phyloP scores from a whole-genome alignment of 176 grass and related monocot genomes.

The Dactylis glomerata region DNA sequence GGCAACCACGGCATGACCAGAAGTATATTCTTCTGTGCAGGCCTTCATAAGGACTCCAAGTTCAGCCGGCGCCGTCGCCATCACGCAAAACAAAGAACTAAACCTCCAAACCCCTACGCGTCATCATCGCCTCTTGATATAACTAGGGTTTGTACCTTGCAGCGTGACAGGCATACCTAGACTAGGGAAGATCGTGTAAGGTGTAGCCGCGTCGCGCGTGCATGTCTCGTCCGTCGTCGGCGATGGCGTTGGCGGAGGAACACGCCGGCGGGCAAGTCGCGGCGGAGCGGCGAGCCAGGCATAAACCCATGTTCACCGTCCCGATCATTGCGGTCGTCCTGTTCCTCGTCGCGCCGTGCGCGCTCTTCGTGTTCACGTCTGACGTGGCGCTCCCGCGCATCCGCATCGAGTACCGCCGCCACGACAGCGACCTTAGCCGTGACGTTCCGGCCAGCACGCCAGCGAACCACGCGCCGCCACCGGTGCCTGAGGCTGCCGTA shows the following conservation, averaged over 20 bases:
- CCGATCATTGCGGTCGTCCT: conserved; percentile 11
- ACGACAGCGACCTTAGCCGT: background rate
- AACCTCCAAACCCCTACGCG: background rate
- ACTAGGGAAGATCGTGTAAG: background rate
- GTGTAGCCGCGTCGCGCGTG: background rate
- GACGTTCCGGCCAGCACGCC: background rate
- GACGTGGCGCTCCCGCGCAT: conserved; percentile 38
- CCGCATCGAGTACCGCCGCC: conserved; percentile 33
- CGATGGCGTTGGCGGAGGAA: conserved; percentile 19
- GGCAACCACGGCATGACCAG: background rate
- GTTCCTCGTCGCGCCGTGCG: conserved; percentile 27
- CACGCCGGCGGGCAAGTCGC: background rate
- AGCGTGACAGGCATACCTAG: background rate
- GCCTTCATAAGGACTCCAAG: background rate
- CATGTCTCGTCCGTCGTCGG: background rate
- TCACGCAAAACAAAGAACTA: background rate
- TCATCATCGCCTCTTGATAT: background rate
- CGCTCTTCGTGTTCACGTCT: conserved; percentile 32
- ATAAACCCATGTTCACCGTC: background rate
- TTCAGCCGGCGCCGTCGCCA: background rate
- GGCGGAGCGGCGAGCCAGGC: conserved; percentile 1
- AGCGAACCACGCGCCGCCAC: background rate
- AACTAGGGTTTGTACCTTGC: background rate
- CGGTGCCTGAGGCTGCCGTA: background rate
- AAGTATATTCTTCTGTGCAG: conserved; percentile 7